Conservation (phyloP, 768 basidiomycete genomes). For the Lactarius deliciosus region DNA sequence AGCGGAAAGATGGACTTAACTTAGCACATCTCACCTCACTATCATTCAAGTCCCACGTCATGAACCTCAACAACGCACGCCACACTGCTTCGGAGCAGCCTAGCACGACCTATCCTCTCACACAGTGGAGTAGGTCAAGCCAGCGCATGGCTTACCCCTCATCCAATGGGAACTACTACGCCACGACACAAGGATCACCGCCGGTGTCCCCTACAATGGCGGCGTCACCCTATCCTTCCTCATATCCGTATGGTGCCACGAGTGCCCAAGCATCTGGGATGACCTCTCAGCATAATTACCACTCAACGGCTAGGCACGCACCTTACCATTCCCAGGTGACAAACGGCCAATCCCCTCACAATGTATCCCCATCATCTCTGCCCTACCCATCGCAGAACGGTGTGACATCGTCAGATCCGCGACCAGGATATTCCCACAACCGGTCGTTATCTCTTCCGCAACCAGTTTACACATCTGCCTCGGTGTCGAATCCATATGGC, state of each 20-base stretch:
- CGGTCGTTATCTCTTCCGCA: constrained; percentile 26
- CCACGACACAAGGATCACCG: constrained; percentile 21
- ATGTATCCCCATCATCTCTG: constrained; percentile 9
- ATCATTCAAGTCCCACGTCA: constrained; percentile 18
- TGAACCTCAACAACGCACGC: constrained; percentile 29
- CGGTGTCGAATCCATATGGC: constrained; percentile 19
- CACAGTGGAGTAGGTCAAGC: constrained; percentile 28
- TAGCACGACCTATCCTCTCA: constrained; percentile 16
- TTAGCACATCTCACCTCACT: constrained; percentile 22
- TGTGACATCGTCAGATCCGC: constrained; percentile 11
- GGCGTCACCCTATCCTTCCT: constrained; percentile 8
- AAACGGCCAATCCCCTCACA: constrained; percentile 12
- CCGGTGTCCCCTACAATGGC: constrained; percentile 19
- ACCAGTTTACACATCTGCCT: neutral
- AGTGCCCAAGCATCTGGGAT: constrained; percentile 16
- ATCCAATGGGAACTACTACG: constrained; percentile 23
- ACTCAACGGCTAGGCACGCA: constrained; percentile 18
- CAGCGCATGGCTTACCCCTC: constrained; percentile 23
- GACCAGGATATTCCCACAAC: constrained; percentile 22
- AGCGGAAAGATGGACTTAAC: constrained; percentile 14
- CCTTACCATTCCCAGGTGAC: constrained; percentile 14
- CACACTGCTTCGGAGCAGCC: constrained; percentile 26
- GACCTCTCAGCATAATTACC: constrained; percentile 18
- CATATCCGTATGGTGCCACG: constrained; percentile 20
- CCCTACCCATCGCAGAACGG: constrained; percentile 24